These are phyloP conservation scores for Mucor indicus DNA, from an alignment of 371 early-diverging fungal species.

Conservation along the genomic window DNA sequence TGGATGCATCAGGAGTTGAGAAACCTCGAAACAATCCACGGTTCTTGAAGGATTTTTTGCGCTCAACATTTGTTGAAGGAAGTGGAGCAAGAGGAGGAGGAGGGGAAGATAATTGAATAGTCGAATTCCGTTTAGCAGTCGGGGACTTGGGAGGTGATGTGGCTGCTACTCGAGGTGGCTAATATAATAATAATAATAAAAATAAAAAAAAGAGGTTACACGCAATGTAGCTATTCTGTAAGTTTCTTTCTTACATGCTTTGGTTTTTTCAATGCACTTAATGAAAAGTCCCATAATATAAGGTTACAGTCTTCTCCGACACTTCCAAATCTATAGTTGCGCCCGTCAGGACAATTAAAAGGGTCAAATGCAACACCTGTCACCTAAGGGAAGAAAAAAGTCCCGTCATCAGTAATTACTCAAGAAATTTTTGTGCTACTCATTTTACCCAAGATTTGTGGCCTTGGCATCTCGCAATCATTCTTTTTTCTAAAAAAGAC, in stretches of 20 bases:
- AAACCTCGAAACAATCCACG: constrained; percentile 19
- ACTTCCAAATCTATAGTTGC: constrained; percentile 84
- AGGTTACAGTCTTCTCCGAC: constrained; percentile 91
- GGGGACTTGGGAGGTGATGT: background rate
- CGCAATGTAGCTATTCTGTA: background rate
- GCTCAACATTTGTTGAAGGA: constrained; percentile 5
- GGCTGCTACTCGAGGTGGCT: background rate
- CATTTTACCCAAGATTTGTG: constrained; percentile 91
- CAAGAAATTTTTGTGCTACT: too few species aligned
- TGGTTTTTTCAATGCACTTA: constrained; percentile 73
- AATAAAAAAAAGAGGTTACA: too few species aligned
- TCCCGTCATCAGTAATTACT: too few species aligned
- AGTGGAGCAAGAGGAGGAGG: background rate
- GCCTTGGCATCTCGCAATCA: constrained; percentile 89
- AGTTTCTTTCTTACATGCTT: constrained; percentile 49
- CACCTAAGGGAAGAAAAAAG: constrained; percentile 31
- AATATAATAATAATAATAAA: background rate
- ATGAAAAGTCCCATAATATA: constrained; percentile 94
- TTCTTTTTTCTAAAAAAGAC: constrained; percentile 71
- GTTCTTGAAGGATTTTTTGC: constrained; percentile 17
- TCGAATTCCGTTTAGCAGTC: background rate
- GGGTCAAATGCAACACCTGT: constrained; percentile 90
- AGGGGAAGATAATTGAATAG: background rate
- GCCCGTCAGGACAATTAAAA: constrained; percentile 80
- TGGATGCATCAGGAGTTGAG: constrained; percentile 7